These are phyloP conservation scores for Penicillium canariense DNA, from an alignment of 495 filamentous ascomycete genomes.

Conservation along the genomic window DNA sequence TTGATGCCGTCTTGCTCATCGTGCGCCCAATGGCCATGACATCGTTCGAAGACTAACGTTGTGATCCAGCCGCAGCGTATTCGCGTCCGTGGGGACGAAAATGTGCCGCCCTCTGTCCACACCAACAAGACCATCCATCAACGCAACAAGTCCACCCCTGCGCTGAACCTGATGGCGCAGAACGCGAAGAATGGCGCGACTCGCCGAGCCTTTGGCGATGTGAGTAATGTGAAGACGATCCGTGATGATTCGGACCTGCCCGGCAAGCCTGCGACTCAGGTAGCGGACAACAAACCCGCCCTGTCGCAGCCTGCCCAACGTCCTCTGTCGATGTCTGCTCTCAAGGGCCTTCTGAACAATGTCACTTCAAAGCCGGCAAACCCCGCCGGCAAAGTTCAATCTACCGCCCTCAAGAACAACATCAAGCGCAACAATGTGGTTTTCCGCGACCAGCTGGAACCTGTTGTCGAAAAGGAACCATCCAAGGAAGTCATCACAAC, in stretches of 20 bases:
- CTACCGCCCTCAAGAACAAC: constrained; percentile 26
- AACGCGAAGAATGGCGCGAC: constrained; percentile 59
- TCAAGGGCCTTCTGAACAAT: constrained; percentile 47
- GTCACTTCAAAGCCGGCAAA: constrained; percentile 36
- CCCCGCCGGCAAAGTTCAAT: constrained; percentile 38
- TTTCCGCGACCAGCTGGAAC: constrained; percentile 57
- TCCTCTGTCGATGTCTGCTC: constrained; percentile 49
- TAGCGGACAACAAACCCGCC: constrained; percentile 45
- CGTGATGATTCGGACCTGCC: constrained; percentile 52
- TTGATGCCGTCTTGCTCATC: background rate
- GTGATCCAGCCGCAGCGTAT: constrained; percentile 68
- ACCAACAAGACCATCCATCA: constrained; percentile 66
- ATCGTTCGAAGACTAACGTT: constrained; percentile 7
- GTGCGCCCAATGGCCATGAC: background rate
- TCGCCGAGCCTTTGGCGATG: constrained; percentile 77
- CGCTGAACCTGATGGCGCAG: constrained; percentile 55
- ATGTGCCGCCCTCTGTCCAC: constrained; percentile 49
- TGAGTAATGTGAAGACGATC: constrained; percentile 67
- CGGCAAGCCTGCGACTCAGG: constrained; percentile 42
- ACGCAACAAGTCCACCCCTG: constrained; percentile 77
- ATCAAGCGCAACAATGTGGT: constrained; percentile 62
- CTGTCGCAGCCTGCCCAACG: constrained; percentile 66
- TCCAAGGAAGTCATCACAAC: constrained; percentile 36
- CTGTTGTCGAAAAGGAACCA: constrained; percentile 31
- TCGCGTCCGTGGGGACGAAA: constrained; percentile 72